Base-by-base conservation (phyloP, 768 basidiomycete species). In the Psilocybe tampanensis region DNA sequence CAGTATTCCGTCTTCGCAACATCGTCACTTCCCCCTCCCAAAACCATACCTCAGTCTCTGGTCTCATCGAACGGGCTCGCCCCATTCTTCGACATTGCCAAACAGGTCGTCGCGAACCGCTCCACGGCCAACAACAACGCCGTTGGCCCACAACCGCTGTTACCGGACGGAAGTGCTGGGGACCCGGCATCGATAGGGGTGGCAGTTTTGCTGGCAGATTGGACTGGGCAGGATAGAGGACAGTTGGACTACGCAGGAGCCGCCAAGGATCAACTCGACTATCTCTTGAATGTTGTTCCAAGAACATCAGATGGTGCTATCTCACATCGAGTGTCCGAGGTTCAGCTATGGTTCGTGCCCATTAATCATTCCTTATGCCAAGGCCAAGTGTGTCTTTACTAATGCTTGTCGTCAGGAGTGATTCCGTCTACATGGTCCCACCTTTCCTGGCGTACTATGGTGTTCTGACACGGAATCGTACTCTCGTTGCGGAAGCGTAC, bases 401-500 rank as follows among this genome's bases (percentile, higher is more conserved):
- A 17, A 26, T 44, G 5, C 29, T 29, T 41, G 12, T 42, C 22
- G 19, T 19, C 50, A 91, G 90, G 90, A 83, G 83, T 51, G 92
- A 94, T 67, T 93, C 80, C 51, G 80, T 90, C 12, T 93, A 87
- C 68, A 93, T 93, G 92, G 88, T 88, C 0, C 92, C 92, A 1
- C 90, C 92, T 0, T 95, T 94, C 68, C 72, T 95, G 9, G 91
- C 93, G 0, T 94, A 92, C 70, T 93, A 92, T 67, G 94, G 90
- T 36, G 82, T 83, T 42, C 56, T 72, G 7, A 83, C 83, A 0
- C 60, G 69, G 21, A 89, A 94, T 67, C 66, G 76, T 26, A 80
- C 82, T 0, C 72, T 92, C 17, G 60, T 94, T 17, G 66, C 66
- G 2, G 84, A 86, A 54, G 86, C 90, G 2, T 88, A 89, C 72